These are phyloP conservation scores for Diaporthe humulicola DNA, from an alignment of 2,329 filamentous ascomycete genomes.

Conservation along the genomic window DNA sequence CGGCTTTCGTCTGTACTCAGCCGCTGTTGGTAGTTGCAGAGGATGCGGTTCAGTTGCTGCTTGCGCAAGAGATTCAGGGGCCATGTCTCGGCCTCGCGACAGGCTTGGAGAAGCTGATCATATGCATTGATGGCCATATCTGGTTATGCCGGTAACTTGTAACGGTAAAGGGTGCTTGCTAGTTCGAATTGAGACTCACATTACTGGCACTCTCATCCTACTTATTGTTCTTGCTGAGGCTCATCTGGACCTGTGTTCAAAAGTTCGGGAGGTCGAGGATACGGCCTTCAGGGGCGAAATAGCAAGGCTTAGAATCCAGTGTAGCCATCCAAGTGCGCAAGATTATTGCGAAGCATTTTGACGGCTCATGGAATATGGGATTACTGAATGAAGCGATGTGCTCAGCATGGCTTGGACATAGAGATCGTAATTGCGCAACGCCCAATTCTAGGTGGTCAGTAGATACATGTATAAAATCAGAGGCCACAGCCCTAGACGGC, in stretches of 20 bases:
- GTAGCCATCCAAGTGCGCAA: background rate
- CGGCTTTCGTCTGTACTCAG: background rate
- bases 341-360: background rate
- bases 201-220: background rate
- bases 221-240: background rate
- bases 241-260: background rate
- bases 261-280: background rate
- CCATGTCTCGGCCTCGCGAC: slow-evolving; percentile 7
- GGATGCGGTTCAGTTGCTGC: slow-evolving; percentile 1
- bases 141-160: background rate
- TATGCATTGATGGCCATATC: background rate
- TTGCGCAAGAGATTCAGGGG: slow-evolving; percentile 16
- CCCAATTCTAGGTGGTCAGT: background rate
- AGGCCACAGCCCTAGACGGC: background rate
- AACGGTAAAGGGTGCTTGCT: background rate
- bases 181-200: background rate
- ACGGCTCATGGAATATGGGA: background rate
- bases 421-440: background rate
- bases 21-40: background rate
- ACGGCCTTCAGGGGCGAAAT: background rate
- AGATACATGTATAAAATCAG: background rate
- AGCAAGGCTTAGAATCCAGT: slow-evolving; percentile 2
- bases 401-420: background rate
- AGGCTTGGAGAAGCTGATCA: slow-evolving; percentile 19
- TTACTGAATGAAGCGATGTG: background rate